phyloP scores from a whole-genome alignment of 768 basidiomycete genomes.

The Serpula lacrymans region DNA sequence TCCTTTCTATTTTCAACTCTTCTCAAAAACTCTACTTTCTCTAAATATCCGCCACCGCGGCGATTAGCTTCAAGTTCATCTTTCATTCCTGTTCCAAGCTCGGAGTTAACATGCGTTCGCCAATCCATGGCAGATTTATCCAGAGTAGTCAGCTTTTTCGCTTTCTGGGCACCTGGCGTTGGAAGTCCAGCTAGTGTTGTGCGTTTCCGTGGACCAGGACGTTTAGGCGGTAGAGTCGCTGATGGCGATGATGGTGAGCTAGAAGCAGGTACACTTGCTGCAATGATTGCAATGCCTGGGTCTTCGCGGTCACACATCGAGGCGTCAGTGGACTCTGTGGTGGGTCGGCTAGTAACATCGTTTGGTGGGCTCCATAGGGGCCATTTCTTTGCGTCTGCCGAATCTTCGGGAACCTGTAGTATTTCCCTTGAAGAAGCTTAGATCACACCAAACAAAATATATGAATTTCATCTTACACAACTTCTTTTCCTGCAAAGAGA shows the following conservation, averaged over 20 bases:
- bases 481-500: conserved; percentile 73
- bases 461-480: conserved; percentile 48
- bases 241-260: not conserved
- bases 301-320: too few relatives aligned
- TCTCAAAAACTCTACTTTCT: conserved; percentile 80
- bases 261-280: too few relatives aligned
- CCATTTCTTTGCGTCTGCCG: conserved; percentile 75
- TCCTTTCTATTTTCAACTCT: conserved; percentile 73
- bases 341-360: conserved; percentile 3
- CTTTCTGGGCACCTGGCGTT: conserved; percentile 41
- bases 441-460: conserved; percentile 2
- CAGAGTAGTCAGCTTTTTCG: conserved; percentile 77
- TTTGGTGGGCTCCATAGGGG: conserved; percentile 42
- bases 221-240: conserved; percentile 26
- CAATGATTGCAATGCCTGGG: too few relatives aligned
- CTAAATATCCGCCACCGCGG: conserved; percentile 75
- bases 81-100: conserved; percentile 40
- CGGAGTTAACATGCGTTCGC: conserved; percentile 57
- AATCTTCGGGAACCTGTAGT: conserved; percentile 68
- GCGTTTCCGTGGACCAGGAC: conserved; percentile 67
- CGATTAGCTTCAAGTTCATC: conserved; percentile 76
- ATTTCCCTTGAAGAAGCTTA: conserved; percentile 51
- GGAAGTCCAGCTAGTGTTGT: conserved; percentile 54
- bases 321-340: not conserved
- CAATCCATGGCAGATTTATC: conserved; percentile 90